Percentiles rank a stretch among this genome's conserved stretches.
Evolutionary conservation across 768 basidiomycete genomes (phyloP).

Genomic region (Tulasnella sp.): DNA sequence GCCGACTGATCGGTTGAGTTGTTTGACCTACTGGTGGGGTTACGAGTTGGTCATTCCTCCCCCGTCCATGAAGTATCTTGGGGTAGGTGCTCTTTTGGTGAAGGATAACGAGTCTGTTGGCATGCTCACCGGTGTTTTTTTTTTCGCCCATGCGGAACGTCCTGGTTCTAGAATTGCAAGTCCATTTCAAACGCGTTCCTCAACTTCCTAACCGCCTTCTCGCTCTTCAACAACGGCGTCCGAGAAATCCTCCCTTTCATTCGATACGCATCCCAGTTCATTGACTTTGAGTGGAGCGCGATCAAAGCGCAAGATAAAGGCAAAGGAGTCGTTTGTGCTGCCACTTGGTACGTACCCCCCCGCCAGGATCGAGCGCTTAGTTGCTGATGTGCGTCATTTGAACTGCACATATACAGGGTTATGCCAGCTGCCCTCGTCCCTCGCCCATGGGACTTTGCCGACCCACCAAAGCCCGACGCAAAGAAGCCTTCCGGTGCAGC

Average conservation of each 20-base stretch:
- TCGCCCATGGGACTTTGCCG: constrained; percentile 72
- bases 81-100: constrained; percentile 41
- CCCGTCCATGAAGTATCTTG: constrained; percentile 58
- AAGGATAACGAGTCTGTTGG: not conserved
- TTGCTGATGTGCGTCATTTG: not conserved
- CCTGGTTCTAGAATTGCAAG: constrained; percentile 43
- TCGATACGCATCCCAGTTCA: constrained; percentile 74
- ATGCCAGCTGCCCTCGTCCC: constrained; percentile 71
- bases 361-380: not conserved
- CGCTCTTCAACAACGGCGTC: constrained; percentile 66
- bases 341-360: constrained; percentile 64
- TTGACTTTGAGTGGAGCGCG: constrained; percentile 66
- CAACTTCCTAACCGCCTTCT: constrained; percentile 69
- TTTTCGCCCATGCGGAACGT: not conserved
- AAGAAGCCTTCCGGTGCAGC: not conserved
- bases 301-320: constrained; percentile 65
- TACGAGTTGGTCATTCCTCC: constrained; percentile 72
- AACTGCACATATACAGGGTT: constrained; percentile 45
- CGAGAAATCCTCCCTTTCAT: constrained; percentile 80
- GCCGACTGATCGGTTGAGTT: constrained; percentile 70
- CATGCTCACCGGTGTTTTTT: not conserved
- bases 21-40: constrained; percentile 90
- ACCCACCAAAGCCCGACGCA: constrained; percentile 35
- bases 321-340: constrained; percentile 77
- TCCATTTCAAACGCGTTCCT: constrained; percentile 61